These are phyloP conservation scores for Kentomonas sorsogonicus DNA, from an alignment of 208 protist genomes.

Conservation along the genomic window DNA sequence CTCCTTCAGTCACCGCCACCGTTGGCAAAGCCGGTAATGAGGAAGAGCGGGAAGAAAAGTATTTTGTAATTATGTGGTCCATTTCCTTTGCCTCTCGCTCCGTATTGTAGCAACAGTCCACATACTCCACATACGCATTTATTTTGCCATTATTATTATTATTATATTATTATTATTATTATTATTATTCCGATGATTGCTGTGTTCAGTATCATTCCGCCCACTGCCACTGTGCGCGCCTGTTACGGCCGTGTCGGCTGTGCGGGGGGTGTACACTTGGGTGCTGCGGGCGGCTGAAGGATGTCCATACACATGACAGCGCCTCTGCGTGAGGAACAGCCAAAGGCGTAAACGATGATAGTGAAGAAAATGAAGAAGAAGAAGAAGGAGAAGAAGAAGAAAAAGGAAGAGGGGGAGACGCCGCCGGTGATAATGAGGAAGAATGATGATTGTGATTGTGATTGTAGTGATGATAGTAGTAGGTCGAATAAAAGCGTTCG, in stretches of 20 bases:
- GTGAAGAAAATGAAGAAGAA: not conserved
- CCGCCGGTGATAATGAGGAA: too few species aligned
- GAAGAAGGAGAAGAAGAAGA: conserved; percentile 5
- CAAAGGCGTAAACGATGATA: conserved; percentile 1
- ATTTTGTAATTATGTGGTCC: too few species aligned
- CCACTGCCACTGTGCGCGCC: not conserved
- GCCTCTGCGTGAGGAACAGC: conserved; percentile 5
- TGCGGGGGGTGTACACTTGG: not conserved
- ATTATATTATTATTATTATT: conserved; percentile 6
- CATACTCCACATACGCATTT: too few species aligned
- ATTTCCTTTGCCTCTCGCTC: not conserved
- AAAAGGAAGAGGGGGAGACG: not conserved
- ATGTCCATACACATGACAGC: too few species aligned
- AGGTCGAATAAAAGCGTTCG: not conserved
- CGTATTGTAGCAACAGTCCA: not conserved
- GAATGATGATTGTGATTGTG: not conserved
- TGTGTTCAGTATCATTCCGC: too few species aligned
- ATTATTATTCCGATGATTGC: not conserved
- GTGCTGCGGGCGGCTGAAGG: not conserved
- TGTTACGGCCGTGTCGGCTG: not conserved
- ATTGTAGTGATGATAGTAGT: not conserved
- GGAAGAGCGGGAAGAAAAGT: too few species aligned
- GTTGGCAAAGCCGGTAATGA: too few species aligned
- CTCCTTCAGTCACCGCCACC: too few species aligned
- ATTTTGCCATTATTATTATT: not conserved